Base-by-base conservation (phyloP, 1,284 basidiomycete genomes). In the Sparassis latifolia region DNA sequence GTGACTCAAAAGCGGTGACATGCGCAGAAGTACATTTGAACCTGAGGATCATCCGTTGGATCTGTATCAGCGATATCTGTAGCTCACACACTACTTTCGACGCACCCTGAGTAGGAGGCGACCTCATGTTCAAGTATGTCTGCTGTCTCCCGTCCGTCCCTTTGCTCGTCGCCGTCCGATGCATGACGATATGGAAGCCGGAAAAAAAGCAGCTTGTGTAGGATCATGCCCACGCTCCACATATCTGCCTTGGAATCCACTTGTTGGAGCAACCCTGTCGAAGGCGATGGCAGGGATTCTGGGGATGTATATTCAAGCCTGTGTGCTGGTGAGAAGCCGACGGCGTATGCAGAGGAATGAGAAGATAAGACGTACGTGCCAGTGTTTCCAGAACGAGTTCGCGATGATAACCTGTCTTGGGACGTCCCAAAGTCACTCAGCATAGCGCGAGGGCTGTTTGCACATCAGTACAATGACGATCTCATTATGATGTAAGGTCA, bases 371-470 rank as follows among this genome's bases (percentile, higher is more conserved):
- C 93, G 67, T 73, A 91, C 75, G 93, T 97, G 55, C 94, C 93
- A 20, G 93, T 97, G 64, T 96, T 92, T 5, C 94, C 94, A 2
- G 90, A 89, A 12, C 92, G 78, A 33, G 76, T 69, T 10, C 80
- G 70, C 10, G 81, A 75, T 41, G 81, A 79, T 4, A 94, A 73
- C 84, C 90, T 91, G 61, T 94, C 92, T 45, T 90, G 82, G 9
- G 92, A 95, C 0, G 93, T 96, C 3, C 94, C 94, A 67, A 97
- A 97, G 62, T 97, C 94, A 1, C 92, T 92, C 9, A 97, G 74
- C 85, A 96, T 87, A 0, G 91, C 92, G 55, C 86, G 76, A 20
- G 87, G 87, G 53, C 87, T 89, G 50, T 10, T 45, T 5, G 31
- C 28, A 20, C 31, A 42, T 41, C 30, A 10, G 29, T 29, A 42